Evolutionary conservation across 495 filamentous ascomycete species (phyloP).

Genomic region (Amphirosellinia nigrospora): DNA sequence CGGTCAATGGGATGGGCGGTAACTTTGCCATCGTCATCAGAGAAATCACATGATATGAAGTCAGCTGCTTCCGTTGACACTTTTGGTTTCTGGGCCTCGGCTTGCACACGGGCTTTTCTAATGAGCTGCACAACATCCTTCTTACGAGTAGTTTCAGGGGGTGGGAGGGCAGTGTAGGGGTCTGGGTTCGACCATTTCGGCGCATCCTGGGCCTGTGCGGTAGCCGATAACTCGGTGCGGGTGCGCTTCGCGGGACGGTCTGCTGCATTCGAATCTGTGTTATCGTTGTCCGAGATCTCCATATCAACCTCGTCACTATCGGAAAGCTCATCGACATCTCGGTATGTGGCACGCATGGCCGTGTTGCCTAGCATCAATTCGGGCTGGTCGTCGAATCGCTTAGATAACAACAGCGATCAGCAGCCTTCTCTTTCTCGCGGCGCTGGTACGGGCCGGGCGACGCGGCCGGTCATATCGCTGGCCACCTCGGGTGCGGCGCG

Average conservation of each 20-base stretch:
- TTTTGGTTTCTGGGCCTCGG: conserved; percentile 57
- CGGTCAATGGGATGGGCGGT: too few species aligned
- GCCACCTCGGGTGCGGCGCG: conserved; percentile 30
- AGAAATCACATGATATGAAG: conserved; percentile 81
- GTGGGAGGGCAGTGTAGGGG: conserved; percentile 83
- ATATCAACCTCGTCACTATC: conserved; percentile 76
- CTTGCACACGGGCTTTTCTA: conserved; percentile 75
- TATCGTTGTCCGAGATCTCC: conserved; percentile 62
- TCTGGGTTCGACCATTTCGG: conserved; percentile 95
- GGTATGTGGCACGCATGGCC: conserved; percentile 47
- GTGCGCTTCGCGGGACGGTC: conserved; percentile 58
- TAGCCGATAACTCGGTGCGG: conserved; percentile 41
- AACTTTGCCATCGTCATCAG: conserved; percentile 53
- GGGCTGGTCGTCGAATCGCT: conserved; percentile 38
- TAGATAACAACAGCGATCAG: conserved; percentile 49
- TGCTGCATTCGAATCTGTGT: conserved; percentile 52
- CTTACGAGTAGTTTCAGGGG: conserved; percentile 67
- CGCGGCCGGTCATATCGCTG: conserved; percentile 27
- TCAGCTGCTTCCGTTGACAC: conserved; percentile 66
- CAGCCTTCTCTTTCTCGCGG: conserved; percentile 29
- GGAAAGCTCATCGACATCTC: conserved; percentile 64
- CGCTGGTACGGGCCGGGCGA: conserved; percentile 23
- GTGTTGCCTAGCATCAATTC: conserved; percentile 47
- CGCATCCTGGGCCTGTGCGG: conserved; percentile 42
- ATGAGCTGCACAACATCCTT: conserved; percentile 87